Evolutionary conservation across 2,329 filamentous ascomycete genomes (phyloP).

Genomic region (Fusarium proliferatum): DNA sequence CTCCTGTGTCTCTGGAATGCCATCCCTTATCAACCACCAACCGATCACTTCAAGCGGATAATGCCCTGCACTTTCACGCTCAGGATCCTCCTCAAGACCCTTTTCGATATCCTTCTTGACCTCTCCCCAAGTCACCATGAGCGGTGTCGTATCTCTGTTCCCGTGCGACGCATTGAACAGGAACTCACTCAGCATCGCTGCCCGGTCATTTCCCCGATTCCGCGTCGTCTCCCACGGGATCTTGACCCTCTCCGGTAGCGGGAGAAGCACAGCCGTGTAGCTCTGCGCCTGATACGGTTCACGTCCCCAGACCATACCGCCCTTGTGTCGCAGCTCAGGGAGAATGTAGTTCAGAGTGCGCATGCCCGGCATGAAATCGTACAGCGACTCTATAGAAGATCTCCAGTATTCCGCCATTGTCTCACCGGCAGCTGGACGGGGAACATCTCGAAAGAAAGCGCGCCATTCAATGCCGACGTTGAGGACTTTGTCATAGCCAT

Average conservation of each 20-base stretch:
- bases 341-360: constrained; percentile 44
- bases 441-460: constrained; percentile 44
- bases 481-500: constrained; percentile 41
- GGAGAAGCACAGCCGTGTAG: constrained; percentile 29
- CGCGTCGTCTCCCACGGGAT: constrained; percentile 43
- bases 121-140: constrained; percentile 31
- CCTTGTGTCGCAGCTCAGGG: constrained; percentile 41
- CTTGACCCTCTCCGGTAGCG: constrained; percentile 31
- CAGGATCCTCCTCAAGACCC: constrained; percentile 6
- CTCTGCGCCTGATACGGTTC: constrained; percentile 42
- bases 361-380: constrained; percentile 40
- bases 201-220: constrained; percentile 7
- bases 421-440: constrained; percentile 35
- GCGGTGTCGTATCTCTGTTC: neutral
- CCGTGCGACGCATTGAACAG: neutral
- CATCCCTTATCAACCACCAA: constrained; percentile 9
- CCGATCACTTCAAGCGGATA: constrained; percentile 1
- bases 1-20: constrained; percentile 10
- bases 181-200: constrained; percentile 8
- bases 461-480: constrained; percentile 48
- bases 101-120: constrained; percentile 32
- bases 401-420: constrained; percentile 39
- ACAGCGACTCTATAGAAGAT: constrained; percentile 32
- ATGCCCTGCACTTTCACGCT: neutral
- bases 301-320: constrained; percentile 42